These are phyloP conservation scores for Lentinus tigrinus DNA, from an alignment of 768 basidiomycete species.

Conservation along the genomic window DNA sequence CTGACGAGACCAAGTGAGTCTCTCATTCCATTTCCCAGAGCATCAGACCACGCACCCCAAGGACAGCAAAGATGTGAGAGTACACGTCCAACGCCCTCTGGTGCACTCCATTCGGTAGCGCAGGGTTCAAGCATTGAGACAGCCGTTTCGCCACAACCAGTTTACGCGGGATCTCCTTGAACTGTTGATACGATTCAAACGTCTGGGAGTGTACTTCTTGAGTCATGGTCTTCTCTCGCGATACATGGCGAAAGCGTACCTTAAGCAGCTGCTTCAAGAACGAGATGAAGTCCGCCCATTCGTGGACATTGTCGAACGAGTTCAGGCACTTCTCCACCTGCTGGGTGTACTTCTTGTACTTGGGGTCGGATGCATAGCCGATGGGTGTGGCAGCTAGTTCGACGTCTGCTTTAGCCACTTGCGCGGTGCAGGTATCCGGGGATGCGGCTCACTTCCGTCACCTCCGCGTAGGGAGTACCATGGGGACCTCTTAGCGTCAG, in stretches of 20 bases:
- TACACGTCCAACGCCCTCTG: slow-evolving; percentile 96
- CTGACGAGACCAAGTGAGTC: slow-evolving; percentile 37
- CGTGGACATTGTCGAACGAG: slow-evolving; percentile 93
- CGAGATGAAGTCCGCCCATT: slow-evolving; percentile 99
- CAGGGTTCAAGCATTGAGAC: slow-evolving; percentile 97
- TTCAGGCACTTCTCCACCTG: slow-evolving; percentile 92
- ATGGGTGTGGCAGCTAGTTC: slow-evolving; percentile 50
- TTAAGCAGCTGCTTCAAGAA: slow-evolving; percentile 94
- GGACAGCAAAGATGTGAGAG: slow-evolving; percentile 82
- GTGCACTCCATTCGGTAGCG: slow-evolving; percentile 93
- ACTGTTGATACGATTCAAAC: slow-evolving; percentile 89
- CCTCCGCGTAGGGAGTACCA: slow-evolving; percentile 16
- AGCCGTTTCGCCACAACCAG: slow-evolving; percentile 92
- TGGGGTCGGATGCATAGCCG: slow-evolving; percentile 75
- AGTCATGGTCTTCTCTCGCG: not conserved
- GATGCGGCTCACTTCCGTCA: slow-evolving; percentile 16
- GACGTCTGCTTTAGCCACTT: not conserved
- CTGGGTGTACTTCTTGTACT: slow-evolving; percentile 90
- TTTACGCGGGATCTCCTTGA: slow-evolving; percentile 95
- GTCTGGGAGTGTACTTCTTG: slow-evolving; percentile 50
- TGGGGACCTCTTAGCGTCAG: slow-evolving; percentile 8
- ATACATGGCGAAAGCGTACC: slow-evolving; percentile 39
- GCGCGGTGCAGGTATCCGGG: not conserved
- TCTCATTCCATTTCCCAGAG: not conserved
- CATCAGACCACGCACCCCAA: slow-evolving; percentile 62